A percentile compares a stretch with the other conserved stretches of the same genome.
These are phyloP conservation scores for Eucalyptus regnans DNA, from an alignment of 345 rosid species.

Conservation along the genomic window DNA sequence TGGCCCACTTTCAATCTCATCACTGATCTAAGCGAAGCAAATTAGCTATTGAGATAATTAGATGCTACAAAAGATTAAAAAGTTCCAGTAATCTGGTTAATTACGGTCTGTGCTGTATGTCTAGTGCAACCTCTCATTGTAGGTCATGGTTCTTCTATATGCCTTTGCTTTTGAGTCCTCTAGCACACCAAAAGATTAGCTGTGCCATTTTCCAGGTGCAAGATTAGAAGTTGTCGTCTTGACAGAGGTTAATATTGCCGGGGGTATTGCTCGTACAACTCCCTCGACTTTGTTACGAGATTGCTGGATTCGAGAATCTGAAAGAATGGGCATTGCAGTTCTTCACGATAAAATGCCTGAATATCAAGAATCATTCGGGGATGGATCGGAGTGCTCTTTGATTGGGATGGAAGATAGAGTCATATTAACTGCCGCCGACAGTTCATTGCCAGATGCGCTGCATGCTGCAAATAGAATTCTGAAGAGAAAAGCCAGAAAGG, in stretches of 20 bases:
- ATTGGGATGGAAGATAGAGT: background rate
- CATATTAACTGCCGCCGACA: constrained; percentile 17
- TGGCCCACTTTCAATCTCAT: background rate
- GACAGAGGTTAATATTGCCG: constrained; percentile 69
- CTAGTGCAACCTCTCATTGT: background rate
- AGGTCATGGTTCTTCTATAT: background rate
- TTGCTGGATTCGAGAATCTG: constrained; percentile 54
- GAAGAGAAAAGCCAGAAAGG: constrained; percentile 4
- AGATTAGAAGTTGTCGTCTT: constrained; percentile 46
- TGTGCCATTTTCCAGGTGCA: constrained; percentile 16
- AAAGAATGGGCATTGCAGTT: constrained; percentile 25
- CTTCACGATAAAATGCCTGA: constrained; percentile 15
- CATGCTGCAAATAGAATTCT: constrained; percentile 25
- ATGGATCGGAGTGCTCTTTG: background rate
- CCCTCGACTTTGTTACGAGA: constrained; percentile 36
- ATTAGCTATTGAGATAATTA: background rate
- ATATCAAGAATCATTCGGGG: constrained; percentile 1
- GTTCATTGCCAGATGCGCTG: constrained; percentile 15
- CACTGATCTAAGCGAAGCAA: background rate
- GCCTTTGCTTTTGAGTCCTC: background rate
- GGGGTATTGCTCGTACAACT: constrained; percentile 57
- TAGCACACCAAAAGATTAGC: background rate
- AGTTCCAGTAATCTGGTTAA: background rate
- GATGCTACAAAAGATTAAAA: background rate
- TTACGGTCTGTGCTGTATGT: background rate